These are phyloP conservation scores for Cyberlindnera sargentensis DNA, from an alignment of 805 yeast genomes.

Conservation along the genomic window DNA sequence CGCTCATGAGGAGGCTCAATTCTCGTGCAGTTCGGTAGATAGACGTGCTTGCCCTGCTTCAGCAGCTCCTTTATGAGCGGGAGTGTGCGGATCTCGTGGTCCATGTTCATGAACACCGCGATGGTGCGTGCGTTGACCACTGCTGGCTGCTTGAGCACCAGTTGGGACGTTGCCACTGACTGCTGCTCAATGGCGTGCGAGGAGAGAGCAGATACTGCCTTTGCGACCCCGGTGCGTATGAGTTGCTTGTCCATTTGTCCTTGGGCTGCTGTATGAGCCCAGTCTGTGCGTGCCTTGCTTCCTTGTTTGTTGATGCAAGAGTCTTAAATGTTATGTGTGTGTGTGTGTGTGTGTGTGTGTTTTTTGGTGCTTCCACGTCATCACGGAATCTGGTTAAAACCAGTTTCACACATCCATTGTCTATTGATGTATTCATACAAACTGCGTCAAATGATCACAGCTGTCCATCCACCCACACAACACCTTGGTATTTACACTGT, in stretches of 20 bases:
- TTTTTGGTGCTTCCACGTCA: no score
- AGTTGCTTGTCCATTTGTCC: not conserved
- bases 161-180: constrained; percentile 17
- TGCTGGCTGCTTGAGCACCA: constrained; percentile 18
- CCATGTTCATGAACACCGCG: constrained; percentile 77
- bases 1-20: constrained; percentile 24
- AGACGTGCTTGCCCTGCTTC: constrained; percentile 42
- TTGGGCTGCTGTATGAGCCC: no score
- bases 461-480: no score
- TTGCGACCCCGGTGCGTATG: not conserved
- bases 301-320: no score
- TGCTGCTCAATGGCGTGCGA: constrained; percentile 20
- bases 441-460: no score
- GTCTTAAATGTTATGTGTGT: no score
- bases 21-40: constrained; percentile 44
- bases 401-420: no score
- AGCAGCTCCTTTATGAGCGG: constrained; percentile 48
- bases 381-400: no score
- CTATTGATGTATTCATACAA: no score
- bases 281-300: no score
- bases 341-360: no score
- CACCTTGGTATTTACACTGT: no score
- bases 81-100: constrained; percentile 58
- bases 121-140: constrained; percentile 41
- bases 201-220: constrained; percentile 7